phyloP scores from a whole-genome alignment of 495 filamentous ascomycete genomes.

The Podospora conica region DNA sequence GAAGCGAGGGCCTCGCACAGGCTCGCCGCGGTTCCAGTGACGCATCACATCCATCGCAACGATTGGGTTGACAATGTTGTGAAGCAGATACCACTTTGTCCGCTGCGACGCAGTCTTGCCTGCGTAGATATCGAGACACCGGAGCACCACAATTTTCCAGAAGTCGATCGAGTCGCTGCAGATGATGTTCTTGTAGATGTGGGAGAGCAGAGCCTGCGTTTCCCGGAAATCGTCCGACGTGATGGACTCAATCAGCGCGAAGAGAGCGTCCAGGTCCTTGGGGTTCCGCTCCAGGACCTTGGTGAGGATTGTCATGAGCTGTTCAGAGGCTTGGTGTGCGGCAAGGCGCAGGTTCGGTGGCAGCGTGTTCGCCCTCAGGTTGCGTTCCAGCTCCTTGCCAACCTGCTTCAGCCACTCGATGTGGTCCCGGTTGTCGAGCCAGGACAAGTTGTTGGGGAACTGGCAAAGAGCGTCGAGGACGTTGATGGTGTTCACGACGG shows the following conservation, averaged over 20 bases:
- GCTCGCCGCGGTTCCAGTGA: constrained; percentile 46
- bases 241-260: constrained; percentile 73
- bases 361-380: constrained; percentile 61
- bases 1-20: constrained; percentile 59
- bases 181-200: constrained; percentile 82
- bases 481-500: constrained; percentile 83
- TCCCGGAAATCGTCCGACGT: constrained; percentile 76
- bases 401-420: constrained; percentile 64
- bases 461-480: constrained; percentile 68
- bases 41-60: constrained; percentile 93
- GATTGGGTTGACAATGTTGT: constrained; percentile 89
- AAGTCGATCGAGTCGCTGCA: constrained; percentile 81
- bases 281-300: constrained; percentile 67
- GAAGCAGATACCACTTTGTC: constrained; percentile 88
- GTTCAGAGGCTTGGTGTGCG: constrained; percentile 80
- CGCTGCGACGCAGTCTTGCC: constrained; percentile 70
- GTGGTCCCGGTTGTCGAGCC: constrained; percentile 72
- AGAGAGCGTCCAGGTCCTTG: constrained; percentile 82
- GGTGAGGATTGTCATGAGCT: constrained; percentile 80
- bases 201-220: constrained; percentile 65
- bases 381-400: constrained; percentile 68
- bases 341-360: constrained; percentile 70
- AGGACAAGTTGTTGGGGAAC: constrained; percentile 52
- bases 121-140: constrained; percentile 83
- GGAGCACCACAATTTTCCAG: constrained; percentile 74